Conservation (phyloP, 2,329 filamentous ascomycete species). For the Penicillium digitatum region DNA sequence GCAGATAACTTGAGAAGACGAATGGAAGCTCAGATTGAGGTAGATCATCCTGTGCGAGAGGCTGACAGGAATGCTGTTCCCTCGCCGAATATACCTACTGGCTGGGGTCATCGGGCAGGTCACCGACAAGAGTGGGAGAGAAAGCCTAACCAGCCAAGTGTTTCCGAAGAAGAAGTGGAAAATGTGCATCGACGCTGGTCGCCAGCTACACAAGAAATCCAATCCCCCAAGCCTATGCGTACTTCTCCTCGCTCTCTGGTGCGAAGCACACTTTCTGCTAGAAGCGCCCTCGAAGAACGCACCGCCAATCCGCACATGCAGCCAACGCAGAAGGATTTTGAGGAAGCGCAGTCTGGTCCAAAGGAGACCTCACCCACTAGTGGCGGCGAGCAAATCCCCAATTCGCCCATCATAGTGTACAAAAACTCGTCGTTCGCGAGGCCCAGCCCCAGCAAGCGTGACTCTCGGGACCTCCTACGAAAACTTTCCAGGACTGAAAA, state of each 20-base stretch:
- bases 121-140: slow-evolving; percentile 36
- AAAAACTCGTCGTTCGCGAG: slow-evolving; percentile 32
- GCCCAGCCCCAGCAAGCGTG: slow-evolving; percentile 30
- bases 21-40: slow-evolving; percentile 25
- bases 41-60: slow-evolving; percentile 13
- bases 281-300: slow-evolving; percentile 22
- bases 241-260: slow-evolving; percentile 33
- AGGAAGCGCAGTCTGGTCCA: slow-evolving; percentile 10
- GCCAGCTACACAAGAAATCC: slow-evolving; percentile 26
- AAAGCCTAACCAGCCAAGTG: slow-evolving; percentile 27
- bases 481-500: slow-evolving; percentile 40
- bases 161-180: slow-evolving; percentile 17
- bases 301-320: slow-evolving; percentile 17
- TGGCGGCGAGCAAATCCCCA: slow-evolving; percentile 32
- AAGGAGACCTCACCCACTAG: slow-evolving; percentile 15
- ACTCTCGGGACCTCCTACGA: slow-evolving; percentile 43
- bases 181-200: slow-evolving; percentile 7
- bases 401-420: slow-evolving; percentile 40
- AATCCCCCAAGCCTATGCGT: slow-evolving; percentile 27
- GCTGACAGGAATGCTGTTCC: slow-evolving; percentile 29
- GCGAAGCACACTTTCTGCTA: slow-evolving; percentile 22
- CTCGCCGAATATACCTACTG: slow-evolving; percentile 36
- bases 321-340: slow-evolving; percentile 6
- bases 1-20: slow-evolving; percentile 39
- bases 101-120: slow-evolving; percentile 36